Conservation (phyloP, 2,329 filamentous ascomycete species). For the Epichloe uncinata region DNA sequence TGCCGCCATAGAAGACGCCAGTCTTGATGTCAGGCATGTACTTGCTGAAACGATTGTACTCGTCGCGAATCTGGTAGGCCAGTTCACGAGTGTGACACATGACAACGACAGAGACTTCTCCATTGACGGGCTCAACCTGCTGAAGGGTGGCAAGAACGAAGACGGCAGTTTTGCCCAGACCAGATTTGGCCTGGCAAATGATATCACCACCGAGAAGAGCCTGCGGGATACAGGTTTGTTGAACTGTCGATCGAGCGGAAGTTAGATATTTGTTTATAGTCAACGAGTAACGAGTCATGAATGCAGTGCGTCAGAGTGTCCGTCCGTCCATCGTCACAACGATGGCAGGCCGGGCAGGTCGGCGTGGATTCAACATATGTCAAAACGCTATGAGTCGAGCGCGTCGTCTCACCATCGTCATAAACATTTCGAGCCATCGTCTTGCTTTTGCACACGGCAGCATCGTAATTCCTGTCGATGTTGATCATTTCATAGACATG, state of each 20-base stretch:
- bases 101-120: conserved; percentile 88
- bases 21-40: conserved; percentile 97
- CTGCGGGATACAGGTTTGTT: conserved; percentile 97
- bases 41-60: conserved; percentile 98
- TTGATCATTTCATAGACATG: background rate
- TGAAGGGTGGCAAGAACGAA: conserved; percentile 97
- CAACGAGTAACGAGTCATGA: conserved; percentile 46
- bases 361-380: conserved; percentile 3
- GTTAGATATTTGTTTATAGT: conserved; percentile 65
- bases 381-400: background rate
- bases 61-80: conserved; percentile 98
- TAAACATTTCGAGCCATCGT: background rate
- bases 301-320: conserved; percentile 34
- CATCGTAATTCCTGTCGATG: background rate
- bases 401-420: background rate
- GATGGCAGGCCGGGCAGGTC: conserved; percentile 14
- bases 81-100: conserved; percentile 99
- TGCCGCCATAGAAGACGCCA: conserved; percentile 94
- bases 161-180: conserved; percentile 97
- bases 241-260: conserved; percentile 77
- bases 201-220: conserved; percentile 97
- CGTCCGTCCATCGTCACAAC: conserved; percentile 69
- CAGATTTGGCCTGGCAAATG: conserved; percentile 98
- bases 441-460: background rate
- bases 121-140: conserved; percentile 89